Percentiles rank a stretch among this genome's conserved stretches.
Conservation (phyloP, 805 yeast species). For the Clavispora vitiphila region DNA sequence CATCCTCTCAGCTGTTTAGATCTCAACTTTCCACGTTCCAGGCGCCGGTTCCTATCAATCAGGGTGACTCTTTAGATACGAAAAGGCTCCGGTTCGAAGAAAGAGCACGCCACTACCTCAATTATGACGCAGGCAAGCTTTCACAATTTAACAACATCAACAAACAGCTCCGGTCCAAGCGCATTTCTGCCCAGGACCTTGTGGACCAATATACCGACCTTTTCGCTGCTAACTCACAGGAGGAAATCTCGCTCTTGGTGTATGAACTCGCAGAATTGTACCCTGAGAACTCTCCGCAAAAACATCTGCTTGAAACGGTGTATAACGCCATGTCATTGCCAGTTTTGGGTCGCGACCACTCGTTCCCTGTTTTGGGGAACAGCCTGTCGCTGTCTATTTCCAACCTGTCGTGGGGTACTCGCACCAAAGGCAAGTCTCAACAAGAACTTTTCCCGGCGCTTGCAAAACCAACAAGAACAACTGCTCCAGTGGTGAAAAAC, state of each 20-base stretch:
- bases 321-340: constrained; percentile 18
- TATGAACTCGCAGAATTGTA: constrained; percentile 58
- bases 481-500: constrained; percentile 11
- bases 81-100: constrained; percentile 69
- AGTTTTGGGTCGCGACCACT: constrained; percentile 12
- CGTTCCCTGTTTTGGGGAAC: constrained; percentile 46
- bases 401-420: constrained; percentile 24
- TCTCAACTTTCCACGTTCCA: constrained; percentile 61
- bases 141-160: constrained; percentile 48
- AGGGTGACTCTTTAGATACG: constrained; percentile 38
- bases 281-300: constrained; percentile 41
- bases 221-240: constrained; percentile 36
- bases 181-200: constrained; percentile 46
- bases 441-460: constrained; percentile 33
- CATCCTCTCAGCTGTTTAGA: constrained; percentile 39
- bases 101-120: constrained; percentile 75
- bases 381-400: constrained; percentile 7
- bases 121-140: constrained; percentile 45
- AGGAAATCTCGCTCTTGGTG: constrained; percentile 54
- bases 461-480: constrained; percentile 20
- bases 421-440: constrained; percentile 3
- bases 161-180: constrained; percentile 40
- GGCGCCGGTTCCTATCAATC: constrained; percentile 16
- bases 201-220: constrained; percentile 41
- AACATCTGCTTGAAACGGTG: constrained; percentile 30